phyloP scores from a whole-genome alignment of 2,329 filamentous ascomycete genomes.

The Lachnellula willkommii region DNA sequence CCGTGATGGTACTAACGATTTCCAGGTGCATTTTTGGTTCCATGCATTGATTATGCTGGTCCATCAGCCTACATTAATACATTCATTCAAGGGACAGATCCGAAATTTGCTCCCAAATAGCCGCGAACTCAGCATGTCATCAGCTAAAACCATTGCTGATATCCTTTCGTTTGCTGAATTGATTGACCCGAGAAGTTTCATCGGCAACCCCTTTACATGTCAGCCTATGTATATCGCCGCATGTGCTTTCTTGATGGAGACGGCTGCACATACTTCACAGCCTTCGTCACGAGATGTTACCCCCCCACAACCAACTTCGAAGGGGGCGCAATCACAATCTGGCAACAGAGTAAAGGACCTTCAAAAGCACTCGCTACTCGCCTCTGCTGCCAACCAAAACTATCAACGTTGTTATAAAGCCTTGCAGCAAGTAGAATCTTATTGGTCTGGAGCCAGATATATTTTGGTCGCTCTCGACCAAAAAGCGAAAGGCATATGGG shows the following conservation, averaged over 20 bases:
- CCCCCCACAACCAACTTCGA: constrained; percentile 17
- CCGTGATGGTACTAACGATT: constrained; percentile 73
- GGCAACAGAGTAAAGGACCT: constrained; percentile 27
- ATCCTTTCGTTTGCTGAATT: constrained; percentile 82
- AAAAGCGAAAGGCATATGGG: constrained; percentile 80
- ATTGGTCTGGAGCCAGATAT: constrained; percentile 84
- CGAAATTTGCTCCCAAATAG: constrained; percentile 74
- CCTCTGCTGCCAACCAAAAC: constrained; percentile 77
- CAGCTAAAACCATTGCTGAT: constrained; percentile 82
- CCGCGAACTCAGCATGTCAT: constrained; percentile 52
- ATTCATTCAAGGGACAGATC: constrained; percentile 65
- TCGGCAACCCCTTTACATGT: constrained; percentile 83
- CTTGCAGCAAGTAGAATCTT: constrained; percentile 70
- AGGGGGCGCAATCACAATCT: constrained; percentile 2
- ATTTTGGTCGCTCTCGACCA: constrained; percentile 83
- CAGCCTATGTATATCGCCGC: constrained; percentile 90
- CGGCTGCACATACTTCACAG: constrained; percentile 62
- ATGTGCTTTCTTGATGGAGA: constrained; percentile 83
- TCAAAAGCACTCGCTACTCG: constrained; percentile 66
- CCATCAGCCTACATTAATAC: constrained; percentile 76
- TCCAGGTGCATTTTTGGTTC: constrained; percentile 76
- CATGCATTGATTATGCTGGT: constrained; percentile 80
- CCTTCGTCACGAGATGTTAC: constrained; percentile 52
- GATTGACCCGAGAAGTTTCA: constrained; percentile 78
- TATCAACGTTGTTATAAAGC: constrained; percentile 85